A percentile compares a stretch with the other conserved stretches of the same genome.
Conservation (phyloP, 805 yeast species). For the Ogataea kodamae region DNA sequence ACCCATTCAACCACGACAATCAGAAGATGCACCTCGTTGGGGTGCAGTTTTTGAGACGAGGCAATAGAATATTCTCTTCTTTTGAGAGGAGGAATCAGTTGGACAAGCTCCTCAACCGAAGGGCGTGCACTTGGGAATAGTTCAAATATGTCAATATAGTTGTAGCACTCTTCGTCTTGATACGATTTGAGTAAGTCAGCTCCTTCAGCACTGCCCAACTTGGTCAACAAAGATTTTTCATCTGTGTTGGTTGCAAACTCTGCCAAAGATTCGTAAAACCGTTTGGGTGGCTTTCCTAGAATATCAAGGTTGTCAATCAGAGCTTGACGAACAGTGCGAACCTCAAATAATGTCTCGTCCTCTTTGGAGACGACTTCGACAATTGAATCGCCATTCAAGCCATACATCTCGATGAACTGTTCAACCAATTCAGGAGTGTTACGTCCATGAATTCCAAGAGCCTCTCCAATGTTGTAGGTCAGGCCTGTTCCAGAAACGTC, state of each 20-base stretch:
- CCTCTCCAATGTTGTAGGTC: constrained; percentile 92
- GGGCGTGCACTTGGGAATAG: constrained; percentile 84
- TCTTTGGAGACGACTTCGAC: constrained; percentile 72
- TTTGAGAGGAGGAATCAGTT: constrained; percentile 79
- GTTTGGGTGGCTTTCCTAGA: constrained; percentile 93
- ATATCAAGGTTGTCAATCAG: constrained; percentile 79
- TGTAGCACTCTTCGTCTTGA: constrained; percentile 78
- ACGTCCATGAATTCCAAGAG: constrained; percentile 91
- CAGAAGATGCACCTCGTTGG: constrained; percentile 84
- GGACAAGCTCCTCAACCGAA: constrained; percentile 60
- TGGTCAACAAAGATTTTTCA: constrained; percentile 60
- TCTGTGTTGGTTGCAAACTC: constrained; percentile 65
- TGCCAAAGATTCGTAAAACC: constrained; percentile 82
- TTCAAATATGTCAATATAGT: constrained; percentile 77
- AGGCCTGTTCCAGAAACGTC: constrained; percentile 88
- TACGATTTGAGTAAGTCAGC: constrained; percentile 79
- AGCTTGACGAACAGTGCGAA: constrained; percentile 79
- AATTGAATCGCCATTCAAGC: constrained; percentile 63
- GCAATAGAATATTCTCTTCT: constrained; percentile 98
- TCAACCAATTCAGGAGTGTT: constrained; percentile 65
- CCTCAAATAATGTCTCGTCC: constrained; percentile 53
- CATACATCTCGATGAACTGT: constrained; percentile 67
- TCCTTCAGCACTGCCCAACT: constrained; percentile 73
- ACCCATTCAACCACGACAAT: constrained; percentile 97
- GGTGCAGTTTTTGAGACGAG: constrained; percentile 89